Evolutionary conservation across 768 basidiomycete species (phyloP).

Genomic region (Harrya chromipes): DNA sequence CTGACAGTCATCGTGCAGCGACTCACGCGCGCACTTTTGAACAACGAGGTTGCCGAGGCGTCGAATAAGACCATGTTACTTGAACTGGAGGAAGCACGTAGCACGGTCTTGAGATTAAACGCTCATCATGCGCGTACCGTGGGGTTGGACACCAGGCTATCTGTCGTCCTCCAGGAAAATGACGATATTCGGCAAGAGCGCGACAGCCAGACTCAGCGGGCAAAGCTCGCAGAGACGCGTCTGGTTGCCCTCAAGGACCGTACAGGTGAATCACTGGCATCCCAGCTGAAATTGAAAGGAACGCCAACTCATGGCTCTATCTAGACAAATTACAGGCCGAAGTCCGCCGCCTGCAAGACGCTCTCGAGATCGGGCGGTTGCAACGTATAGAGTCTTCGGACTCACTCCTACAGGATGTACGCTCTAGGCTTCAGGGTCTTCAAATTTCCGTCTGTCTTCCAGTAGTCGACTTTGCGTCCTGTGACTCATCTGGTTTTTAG

Average conservation of each 20-base stretch:
- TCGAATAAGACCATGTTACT: constrained; percentile 71
- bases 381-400: constrained; percentile 66
- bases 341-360: constrained; percentile 59
- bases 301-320: constrained; percentile 3
- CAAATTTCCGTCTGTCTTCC: constrained; percentile 49
- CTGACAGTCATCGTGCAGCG: constrained; percentile 43
- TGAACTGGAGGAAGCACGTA: constrained; percentile 72
- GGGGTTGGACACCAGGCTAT: constrained; percentile 67
- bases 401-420: constrained; percentile 62
- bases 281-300: background rate
- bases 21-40: constrained; percentile 72
- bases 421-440: constrained; percentile 57
- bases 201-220: constrained; percentile 64
- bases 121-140: constrained; percentile 67
- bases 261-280: constrained; percentile 43
- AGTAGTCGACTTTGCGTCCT: background rate
- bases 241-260: constrained; percentile 64
- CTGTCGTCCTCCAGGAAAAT: constrained; percentile 64
- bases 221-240: constrained; percentile 64
- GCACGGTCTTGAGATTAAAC: constrained; percentile 62
- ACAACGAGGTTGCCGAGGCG: constrained; percentile 77
- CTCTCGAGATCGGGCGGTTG: constrained; percentile 56
- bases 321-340: constrained; percentile 70
- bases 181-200: constrained; percentile 86
- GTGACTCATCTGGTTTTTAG: constrained; percentile 27